Evolutionary conservation across 1,284 basidiomycete species (phyloP).

Genomic region (Rhodotorula sp.): DNA sequence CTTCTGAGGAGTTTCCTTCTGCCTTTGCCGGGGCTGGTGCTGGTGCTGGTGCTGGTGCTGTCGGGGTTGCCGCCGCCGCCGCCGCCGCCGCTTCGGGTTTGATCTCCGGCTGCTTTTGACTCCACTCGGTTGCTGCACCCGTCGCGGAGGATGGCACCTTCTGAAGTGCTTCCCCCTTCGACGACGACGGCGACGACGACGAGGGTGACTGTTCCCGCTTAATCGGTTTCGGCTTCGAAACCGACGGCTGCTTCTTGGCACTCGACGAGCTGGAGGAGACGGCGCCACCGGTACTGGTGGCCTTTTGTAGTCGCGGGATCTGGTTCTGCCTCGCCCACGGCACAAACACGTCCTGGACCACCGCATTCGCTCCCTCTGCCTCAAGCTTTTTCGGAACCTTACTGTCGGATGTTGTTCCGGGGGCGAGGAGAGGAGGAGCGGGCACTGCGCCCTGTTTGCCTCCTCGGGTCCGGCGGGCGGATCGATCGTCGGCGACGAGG

Average conservation of each 20-base stretch:
- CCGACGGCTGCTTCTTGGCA: too few relatives aligned
- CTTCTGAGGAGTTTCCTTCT: neutral
- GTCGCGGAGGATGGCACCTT: too few relatives aligned
- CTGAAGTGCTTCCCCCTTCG: too few relatives aligned
- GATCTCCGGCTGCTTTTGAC: conserved; percentile 7
- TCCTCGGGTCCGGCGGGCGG: conserved; percentile 21
- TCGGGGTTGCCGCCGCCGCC: too few relatives aligned
- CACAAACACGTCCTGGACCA: conserved; percentile 65
- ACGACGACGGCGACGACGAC: too few relatives aligned
- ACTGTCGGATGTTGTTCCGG: too few relatives aligned
- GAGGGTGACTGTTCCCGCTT: too few relatives aligned
- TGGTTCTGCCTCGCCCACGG: conserved; percentile 60
- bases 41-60: neutral
- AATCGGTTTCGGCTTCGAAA: too few relatives aligned
- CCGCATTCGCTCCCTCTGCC: conserved; percentile 10
- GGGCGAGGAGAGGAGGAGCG: conserved; percentile 7
- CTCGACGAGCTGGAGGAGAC: neutral
- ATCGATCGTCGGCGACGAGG: conserved; percentile 13
- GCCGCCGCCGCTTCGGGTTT: neutral
- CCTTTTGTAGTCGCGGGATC: conserved; percentile 51
- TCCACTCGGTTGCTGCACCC: too few relatives aligned
- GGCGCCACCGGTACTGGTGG: neutral
- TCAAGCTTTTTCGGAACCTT: neutral
- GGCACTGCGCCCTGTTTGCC: conserved; percentile 36
- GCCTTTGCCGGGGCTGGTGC: too few relatives aligned